phyloP scores from a whole-genome alignment of 169 alveolate genomes.

The Babesia ovis region DNA sequence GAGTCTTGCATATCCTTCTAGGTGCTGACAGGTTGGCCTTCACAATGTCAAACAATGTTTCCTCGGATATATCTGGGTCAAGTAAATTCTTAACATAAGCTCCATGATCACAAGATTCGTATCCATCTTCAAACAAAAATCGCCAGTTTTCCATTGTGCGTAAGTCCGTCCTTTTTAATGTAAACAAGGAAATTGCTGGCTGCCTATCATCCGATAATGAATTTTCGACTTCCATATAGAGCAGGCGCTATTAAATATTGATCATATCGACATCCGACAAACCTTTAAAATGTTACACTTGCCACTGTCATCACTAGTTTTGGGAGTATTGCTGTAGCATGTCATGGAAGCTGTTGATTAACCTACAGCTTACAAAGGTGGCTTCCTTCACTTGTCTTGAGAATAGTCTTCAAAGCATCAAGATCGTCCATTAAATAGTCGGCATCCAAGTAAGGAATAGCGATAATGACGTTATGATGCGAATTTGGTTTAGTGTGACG shows the following conservation, averaged over 20 bases:
- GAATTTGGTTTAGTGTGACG: constrained; percentile 2
- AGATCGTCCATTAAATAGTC: constrained; percentile 30
- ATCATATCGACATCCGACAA: background rate
- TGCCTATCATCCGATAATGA: background rate
- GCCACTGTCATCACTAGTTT: background rate
- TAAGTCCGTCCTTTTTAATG: background rate
- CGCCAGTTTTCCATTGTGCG: background rate
- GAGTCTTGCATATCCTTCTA: constrained; percentile 1
- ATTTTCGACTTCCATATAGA: constrained; percentile 7
- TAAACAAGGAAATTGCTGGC: background rate
- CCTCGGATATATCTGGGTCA: constrained; percentile 6
- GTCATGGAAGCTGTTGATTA: background rate
- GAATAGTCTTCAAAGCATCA: constrained; percentile 3
- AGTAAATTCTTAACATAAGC: background rate
- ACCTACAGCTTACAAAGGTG: constrained; percentile 13
- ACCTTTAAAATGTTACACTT: constrained; percentile 12
- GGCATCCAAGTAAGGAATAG: constrained; percentile 29
- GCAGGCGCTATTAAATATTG: background rate
- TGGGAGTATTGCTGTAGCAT: constrained; percentile 18
- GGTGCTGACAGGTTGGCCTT: background rate
- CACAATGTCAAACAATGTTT: background rate
- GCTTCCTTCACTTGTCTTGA: background rate
- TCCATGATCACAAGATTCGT: background rate
- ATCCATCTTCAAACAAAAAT: background rate
- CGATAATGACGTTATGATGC: constrained; percentile 16